Evolutionary conservation across 805 yeast species (phyloP).

Genomic region (Schwanniomyces pseudopolymorphus): DNA sequence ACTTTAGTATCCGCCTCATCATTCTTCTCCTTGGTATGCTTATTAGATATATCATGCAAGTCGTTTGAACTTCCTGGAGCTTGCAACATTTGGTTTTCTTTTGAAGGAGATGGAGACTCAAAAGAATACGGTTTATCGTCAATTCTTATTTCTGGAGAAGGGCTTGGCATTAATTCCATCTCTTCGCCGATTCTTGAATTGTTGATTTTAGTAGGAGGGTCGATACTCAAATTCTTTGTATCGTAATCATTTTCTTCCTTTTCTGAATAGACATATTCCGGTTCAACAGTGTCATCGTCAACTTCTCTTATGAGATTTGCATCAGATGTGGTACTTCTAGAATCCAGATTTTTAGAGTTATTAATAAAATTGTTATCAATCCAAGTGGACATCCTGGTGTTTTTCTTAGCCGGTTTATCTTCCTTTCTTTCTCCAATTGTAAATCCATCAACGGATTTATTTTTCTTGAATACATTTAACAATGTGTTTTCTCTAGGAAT

Average conservation of each 20-base stretch:
- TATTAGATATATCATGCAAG: background rate
- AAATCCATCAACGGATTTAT: slow-evolving; percentile 18
- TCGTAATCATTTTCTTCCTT: slow-evolving; percentile 12
- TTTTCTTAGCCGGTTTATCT: background rate
- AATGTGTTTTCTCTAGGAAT: slow-evolving; percentile 8
- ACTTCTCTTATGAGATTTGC: slow-evolving; percentile 30
- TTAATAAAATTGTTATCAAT: background rate
- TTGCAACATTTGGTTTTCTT: background rate
- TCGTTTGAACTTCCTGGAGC: background rate
- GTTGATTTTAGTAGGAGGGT: slow-evolving; percentile 24
- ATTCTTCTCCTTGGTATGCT: background rate
- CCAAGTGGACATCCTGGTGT: background rate
- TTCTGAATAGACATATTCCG: background rate
- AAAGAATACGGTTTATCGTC: slow-evolving; percentile 2
- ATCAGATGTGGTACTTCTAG: slow-evolving; percentile 3
- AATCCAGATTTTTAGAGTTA: background rate
- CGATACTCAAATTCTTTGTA: slow-evolving; percentile 17
- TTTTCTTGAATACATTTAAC: slow-evolving; percentile 21
- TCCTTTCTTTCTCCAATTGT: slow-evolving; percentile 2
- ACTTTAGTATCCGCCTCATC: background rate
- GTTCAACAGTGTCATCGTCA: slow-evolving; percentile 16
- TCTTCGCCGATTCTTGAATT: slow-evolving; percentile 26
- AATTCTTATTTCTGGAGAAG: background rate
- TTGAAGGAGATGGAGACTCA: slow-evolving; percentile 2
- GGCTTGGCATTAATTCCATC: slow-evolving; percentile 10